Evolutionary conservation across 495 filamentous ascomycete genomes (phyloP).

Genomic region (Xanthoparmelia taractica): DNA sequence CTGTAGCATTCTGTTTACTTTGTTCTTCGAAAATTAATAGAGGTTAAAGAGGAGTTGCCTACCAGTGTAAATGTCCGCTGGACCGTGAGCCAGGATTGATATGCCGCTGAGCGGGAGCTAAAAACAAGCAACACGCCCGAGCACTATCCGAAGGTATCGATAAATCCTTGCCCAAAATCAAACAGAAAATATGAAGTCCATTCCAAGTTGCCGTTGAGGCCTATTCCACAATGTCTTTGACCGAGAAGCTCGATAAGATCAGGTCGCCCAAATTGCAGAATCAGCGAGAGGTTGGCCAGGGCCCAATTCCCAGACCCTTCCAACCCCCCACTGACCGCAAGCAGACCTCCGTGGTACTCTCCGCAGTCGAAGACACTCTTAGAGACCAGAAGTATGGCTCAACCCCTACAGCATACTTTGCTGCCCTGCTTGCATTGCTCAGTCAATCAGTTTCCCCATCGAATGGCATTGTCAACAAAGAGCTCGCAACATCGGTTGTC

Average conservation of each 20-base stretch:
- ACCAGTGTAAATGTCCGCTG: no score
- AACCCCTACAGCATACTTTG: slow-evolving; percentile 86
- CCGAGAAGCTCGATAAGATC: slow-evolving; percentile 91
- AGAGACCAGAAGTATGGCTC: slow-evolving; percentile 73
- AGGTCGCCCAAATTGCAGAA: slow-evolving; percentile 93
- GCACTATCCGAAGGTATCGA: slow-evolving; percentile 8
- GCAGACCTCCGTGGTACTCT: slow-evolving; percentile 80
- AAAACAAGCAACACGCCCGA: not conserved
- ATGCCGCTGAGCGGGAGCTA: not conserved
- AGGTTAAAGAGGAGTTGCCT: no score
- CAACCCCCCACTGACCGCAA: slow-evolving; percentile 18
- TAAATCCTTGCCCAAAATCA: not conserved
- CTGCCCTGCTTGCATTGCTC: slow-evolving; percentile 86
- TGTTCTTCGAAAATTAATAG: not conserved
- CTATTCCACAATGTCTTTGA: slow-evolving; percentile 56
- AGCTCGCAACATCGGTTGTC: slow-evolving; percentile 77
- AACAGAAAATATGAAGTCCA: slow-evolving; percentile 4
- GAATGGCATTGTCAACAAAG: slow-evolving; percentile 65
- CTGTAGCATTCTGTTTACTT: not conserved
- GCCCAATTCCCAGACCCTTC: slow-evolving; percentile 6
- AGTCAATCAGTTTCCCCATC: slow-evolving; percentile 59
- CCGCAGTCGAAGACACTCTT: slow-evolving; percentile 86
- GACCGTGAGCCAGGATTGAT: not conserved
- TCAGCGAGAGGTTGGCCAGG: slow-evolving; percentile 27
- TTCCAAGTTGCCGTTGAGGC: not conserved